These are phyloP conservation scores for Tetrahymena borealis DNA, from an alignment of 73 alveolate genomes.

Conservation along the genomic window DNA sequence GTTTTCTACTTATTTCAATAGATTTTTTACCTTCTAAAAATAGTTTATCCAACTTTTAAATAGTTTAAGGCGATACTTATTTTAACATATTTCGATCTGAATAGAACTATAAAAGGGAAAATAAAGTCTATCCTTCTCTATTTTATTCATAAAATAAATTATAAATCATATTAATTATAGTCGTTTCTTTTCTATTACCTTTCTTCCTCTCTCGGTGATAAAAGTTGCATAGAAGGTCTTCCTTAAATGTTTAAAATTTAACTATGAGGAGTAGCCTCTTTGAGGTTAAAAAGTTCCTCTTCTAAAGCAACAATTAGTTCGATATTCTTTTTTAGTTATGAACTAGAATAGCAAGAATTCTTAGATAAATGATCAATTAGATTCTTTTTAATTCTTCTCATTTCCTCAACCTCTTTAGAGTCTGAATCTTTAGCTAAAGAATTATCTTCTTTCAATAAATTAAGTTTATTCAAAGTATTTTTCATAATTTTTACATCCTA, in stretches of 20 bases:
- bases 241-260: neutral
- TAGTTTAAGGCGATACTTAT: neutral
- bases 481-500: neutral
- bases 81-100: neutral
- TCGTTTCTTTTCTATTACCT: neutral
- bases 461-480: neutral
- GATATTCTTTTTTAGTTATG: neutral
- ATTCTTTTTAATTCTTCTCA: neutral
- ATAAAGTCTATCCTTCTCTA: neutral
- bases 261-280: neutral
- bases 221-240: neutral
- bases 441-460: neutral
- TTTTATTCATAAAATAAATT: neutral
- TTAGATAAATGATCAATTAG: neutral
- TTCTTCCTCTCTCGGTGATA: neutral
- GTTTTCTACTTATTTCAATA: too few species aligned
- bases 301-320: neutral
- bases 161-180: neutral
- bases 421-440: neutral
- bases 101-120: neutral
- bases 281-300: neutral
- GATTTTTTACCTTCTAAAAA: neutral
- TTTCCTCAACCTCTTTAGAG: neutral
- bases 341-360: neutral
- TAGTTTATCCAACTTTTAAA: neutral